Conservation (phyloP, 495 filamentous ascomycete genomes). For the Neurospora sp. region DNA sequence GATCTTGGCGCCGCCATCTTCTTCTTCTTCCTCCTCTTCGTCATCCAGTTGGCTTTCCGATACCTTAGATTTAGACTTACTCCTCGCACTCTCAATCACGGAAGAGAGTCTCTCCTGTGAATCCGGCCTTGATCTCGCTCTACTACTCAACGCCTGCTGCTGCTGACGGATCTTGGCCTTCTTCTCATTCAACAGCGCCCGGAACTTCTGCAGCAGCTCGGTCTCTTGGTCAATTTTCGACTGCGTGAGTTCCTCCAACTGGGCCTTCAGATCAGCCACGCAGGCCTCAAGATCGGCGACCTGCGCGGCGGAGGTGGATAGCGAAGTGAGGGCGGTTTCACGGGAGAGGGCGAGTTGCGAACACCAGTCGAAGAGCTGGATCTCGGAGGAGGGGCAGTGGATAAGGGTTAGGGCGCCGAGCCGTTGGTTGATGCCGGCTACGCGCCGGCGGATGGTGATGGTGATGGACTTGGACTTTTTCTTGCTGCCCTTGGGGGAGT, state of each 20-base stretch:
- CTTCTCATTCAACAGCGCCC: constrained; percentile 68
- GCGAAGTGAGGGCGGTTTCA: constrained; percentile 25
- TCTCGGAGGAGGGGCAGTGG: constrained; percentile 51
- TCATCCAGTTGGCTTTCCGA: neutral
- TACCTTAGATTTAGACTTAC: neutral
- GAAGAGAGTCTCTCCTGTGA: neutral
- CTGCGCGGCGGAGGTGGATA: constrained; percentile 33
- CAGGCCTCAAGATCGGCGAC: constrained; percentile 39
- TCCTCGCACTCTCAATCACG: neutral
- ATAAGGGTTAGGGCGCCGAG: constrained; percentile 56
- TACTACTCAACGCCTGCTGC: constrained; percentile 50
- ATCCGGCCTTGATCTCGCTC: neutral
- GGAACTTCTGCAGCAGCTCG: constrained; percentile 61
- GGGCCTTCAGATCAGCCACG: constrained; percentile 37
- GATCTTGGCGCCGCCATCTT: neutral
- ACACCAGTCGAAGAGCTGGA: constrained; percentile 68
- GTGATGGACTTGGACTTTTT: constrained; percentile 21
- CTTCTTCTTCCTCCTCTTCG: neutral
- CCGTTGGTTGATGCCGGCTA: constrained; percentile 50
- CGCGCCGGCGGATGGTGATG: constrained; percentile 33
- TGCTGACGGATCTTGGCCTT: constrained; percentile 87
- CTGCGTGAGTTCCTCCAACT: constrained; percentile 54
- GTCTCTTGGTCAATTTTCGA: constrained; percentile 60
- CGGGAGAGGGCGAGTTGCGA: constrained; percentile 27
- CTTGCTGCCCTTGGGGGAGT: constrained; percentile 6